phyloP scores from a whole-genome alignment of 148 eudicot species.

The Rhododendron williamsianum region DNA sequence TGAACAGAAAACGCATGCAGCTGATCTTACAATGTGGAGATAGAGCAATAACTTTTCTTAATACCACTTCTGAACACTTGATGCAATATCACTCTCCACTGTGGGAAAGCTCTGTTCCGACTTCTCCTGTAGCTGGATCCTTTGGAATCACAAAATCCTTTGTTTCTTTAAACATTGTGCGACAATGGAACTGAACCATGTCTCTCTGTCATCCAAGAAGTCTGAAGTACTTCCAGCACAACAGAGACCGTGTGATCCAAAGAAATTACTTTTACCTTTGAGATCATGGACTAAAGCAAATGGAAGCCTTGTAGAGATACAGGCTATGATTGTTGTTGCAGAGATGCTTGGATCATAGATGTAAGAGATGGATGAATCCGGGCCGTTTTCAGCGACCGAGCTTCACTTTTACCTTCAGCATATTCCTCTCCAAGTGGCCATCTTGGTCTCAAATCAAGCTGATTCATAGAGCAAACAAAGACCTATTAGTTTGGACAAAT shows the following conservation, averaged over 20 bases:
- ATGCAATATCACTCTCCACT: neutral
- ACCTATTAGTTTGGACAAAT: neutral
- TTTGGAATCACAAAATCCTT: neutral
- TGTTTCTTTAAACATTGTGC: neutral
- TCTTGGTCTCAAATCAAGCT: conserved; percentile 89
- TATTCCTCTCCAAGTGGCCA: conserved; percentile 98
- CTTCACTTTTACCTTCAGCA: conserved; percentile 80
- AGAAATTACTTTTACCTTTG: neutral
- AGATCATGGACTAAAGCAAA: neutral
- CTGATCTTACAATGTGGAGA: neutral
- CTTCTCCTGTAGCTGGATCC: neutral
- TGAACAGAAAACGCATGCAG: neutral
- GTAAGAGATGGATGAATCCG: conserved; percentile 87
- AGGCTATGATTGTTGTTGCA: conserved; percentile 22
- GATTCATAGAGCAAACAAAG: conserved; percentile 12
- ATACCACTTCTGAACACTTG: neutral
- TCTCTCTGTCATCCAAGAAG: neutral
- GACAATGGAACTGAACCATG: neutral
- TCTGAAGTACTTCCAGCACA: neutral
- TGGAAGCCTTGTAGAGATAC: neutral
- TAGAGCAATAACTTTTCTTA: neutral
- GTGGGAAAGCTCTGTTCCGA: neutral
- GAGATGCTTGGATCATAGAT: conserved; percentile 70
- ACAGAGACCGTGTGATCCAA: neutral
- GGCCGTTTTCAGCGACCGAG: conserved; percentile 81